Evolutionary conservation across 2,329 filamentous ascomycete genomes (phyloP).

Genomic region (Colletotrichum noveboracense): DNA sequence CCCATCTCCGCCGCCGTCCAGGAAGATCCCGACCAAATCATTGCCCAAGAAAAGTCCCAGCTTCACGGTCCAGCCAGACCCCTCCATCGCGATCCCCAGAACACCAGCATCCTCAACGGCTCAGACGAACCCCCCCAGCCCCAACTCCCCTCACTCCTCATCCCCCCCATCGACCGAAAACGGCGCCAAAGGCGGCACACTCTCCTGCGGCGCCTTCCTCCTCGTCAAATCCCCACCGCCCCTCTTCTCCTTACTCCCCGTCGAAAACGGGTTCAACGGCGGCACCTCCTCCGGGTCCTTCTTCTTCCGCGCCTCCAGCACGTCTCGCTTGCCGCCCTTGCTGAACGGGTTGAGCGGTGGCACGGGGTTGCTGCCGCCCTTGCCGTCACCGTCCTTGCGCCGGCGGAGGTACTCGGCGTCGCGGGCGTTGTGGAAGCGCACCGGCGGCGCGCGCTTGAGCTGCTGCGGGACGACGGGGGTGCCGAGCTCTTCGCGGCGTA

Average conservation of each 20-base stretch:
- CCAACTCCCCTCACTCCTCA: neutral
- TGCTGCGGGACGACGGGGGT: neutral
- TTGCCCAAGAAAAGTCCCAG: neutral
- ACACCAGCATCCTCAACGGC: neutral
- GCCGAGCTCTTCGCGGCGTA: slow-evolving; percentile 9
- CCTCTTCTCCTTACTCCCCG: neutral
- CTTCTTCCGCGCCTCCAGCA: neutral
- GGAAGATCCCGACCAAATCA: neutral
- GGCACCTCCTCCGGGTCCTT: neutral
- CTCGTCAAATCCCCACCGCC: neutral
- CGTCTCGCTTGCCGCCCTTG: neutral
- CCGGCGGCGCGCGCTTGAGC: neutral
- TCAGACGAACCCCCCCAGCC: neutral
- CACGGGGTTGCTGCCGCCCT: neutral
- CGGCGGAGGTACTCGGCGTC: neutral
- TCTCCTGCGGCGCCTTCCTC: neutral
- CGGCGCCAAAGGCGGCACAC: slow-evolving; percentile 3
- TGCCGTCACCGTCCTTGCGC: neutral
- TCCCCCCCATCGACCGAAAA: neutral
- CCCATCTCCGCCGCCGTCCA: neutral
- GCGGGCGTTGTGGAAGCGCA: slow-evolving; percentile 6
- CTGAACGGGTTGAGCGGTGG: neutral
- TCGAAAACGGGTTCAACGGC: neutral
- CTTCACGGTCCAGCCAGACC: neutral
- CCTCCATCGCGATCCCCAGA: neutral